phyloP scores from a whole-genome alignment of 2,329 filamentous ascomycete species.

The Fusarium sulawesiense region DNA sequence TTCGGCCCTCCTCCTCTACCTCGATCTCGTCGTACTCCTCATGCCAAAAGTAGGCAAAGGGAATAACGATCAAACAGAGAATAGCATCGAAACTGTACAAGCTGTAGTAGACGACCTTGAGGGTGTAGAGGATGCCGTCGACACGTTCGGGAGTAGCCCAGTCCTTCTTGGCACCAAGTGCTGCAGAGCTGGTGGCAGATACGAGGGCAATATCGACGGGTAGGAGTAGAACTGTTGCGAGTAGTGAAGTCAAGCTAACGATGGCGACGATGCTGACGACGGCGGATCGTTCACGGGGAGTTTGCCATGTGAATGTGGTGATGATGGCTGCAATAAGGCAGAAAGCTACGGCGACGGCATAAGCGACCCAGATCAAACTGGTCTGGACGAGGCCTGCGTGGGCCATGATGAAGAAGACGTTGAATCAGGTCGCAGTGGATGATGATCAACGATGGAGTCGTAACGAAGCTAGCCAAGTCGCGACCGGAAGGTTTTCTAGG shows the following conservation, averaged over 20 bases:
- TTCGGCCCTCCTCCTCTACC: constrained; percentile 83
- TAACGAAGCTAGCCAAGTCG: constrained; percentile 23
- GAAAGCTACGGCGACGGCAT: constrained; percentile 82
- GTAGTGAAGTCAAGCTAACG: constrained; percentile 84
- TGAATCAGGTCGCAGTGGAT: constrained; percentile 1
- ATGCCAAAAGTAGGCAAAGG: constrained; percentile 98
- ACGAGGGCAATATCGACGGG: constrained; percentile 96
- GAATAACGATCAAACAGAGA: constrained; percentile 88
- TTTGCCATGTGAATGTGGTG: constrained; percentile 93
- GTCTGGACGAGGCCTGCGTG: constrained; percentile 78
- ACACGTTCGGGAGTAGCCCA: constrained; percentile 91
- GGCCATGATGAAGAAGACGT: constrained; percentile 50
- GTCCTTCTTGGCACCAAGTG: constrained; percentile 85
- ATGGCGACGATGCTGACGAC: constrained; percentile 87
- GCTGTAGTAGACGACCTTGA: constrained; percentile 91
- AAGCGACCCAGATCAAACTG: constrained; percentile 94
- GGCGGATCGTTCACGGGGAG: constrained; percentile 84
- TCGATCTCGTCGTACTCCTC: constrained; percentile 97
- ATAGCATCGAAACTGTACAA: constrained; percentile 93
- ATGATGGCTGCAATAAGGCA: constrained; percentile 81
- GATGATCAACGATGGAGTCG: constrained; percentile 24
- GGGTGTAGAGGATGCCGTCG: constrained; percentile 78
- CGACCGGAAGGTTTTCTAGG: constrained; percentile 8
- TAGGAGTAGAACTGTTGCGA: constrained; percentile 91
- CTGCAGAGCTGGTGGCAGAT: constrained; percentile 83